Evolutionary conservation across 345 rosid species (phyloP).

Genomic region (Anastatica hierochuntica): DNA sequence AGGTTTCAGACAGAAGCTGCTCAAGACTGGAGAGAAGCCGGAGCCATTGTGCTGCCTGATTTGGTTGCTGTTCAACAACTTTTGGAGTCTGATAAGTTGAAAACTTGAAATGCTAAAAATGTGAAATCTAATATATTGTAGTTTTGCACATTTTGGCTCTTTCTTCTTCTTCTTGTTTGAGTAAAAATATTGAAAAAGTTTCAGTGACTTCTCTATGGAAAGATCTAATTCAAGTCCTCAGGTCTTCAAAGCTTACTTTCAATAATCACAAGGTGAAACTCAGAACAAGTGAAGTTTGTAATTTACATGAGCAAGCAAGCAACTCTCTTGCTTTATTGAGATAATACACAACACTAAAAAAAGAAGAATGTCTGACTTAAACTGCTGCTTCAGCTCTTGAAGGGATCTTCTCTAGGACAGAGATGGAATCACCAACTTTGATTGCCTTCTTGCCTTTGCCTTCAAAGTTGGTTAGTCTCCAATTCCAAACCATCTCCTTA

Average conservation of each 20-base stretch:
- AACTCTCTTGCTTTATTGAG: conserved; percentile 4
- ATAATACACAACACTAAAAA: not conserved
- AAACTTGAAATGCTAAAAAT: conserved; percentile 14
- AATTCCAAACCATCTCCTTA: conserved; percentile 59
- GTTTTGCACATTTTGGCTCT: not conserved
- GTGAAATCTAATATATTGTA: conserved; percentile 8
- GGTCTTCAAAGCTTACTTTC: no score
- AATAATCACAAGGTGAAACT: no score
- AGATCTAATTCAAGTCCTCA: not conserved
- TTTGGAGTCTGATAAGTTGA: conserved; percentile 38
- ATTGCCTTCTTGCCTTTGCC: conserved; percentile 42
- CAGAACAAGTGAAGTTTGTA: not conserved
- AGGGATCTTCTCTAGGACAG: conserved; percentile 40
- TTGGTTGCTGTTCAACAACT: conserved; percentile 53
- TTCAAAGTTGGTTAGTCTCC: conserved; percentile 27
- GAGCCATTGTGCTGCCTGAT: conserved; percentile 79
- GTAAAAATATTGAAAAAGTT: no score
- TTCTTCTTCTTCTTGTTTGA: not conserved
- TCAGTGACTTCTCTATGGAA: no score
- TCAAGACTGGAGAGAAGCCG: conserved; percentile 63
- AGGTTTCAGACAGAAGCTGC: conserved; percentile 84
- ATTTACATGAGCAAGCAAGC: not conserved
- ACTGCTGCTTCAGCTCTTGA: conserved; percentile 74
- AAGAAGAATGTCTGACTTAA: conserved; percentile 16
- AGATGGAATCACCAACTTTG: conserved; percentile 65